Evolutionary conservation across 1,139 yeast species (phyloP).

Genomic region (Geotrichum carabidarum): DNA sequence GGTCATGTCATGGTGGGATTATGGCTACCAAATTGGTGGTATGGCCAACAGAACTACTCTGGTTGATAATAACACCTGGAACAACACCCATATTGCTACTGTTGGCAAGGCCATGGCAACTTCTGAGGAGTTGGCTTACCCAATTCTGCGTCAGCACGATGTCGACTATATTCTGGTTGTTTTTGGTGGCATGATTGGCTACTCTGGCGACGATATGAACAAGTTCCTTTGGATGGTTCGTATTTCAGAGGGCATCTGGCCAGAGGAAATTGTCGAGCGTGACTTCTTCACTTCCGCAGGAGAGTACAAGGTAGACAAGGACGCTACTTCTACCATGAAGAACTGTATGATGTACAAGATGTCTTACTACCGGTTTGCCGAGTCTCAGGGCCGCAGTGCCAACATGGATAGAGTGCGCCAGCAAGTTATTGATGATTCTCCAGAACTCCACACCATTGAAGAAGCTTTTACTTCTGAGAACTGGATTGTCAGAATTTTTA

Average conservation of each 20-base stretch:
- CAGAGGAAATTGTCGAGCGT: slow-evolving; percentile 87
- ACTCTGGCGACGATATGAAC: slow-evolving; percentile 94
- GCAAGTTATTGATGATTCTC: slow-evolving; percentile 56
- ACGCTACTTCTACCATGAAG: slow-evolving; percentile 79
- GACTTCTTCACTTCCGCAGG: slow-evolving; percentile 79
- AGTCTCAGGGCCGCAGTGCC: slow-evolving; percentile 56
- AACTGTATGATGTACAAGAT: slow-evolving; percentile 91
- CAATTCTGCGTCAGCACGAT: slow-evolving; percentile 82
- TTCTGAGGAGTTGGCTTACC: slow-evolving; percentile 79
- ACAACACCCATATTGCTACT: slow-evolving; percentile 98
- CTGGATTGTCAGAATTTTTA: slow-evolving; percentile 94
- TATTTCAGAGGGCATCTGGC: slow-evolving; percentile 99
- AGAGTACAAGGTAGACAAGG: slow-evolving; percentile 79
- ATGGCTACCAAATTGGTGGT: slow-evolving; percentile 98
- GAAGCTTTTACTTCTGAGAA: slow-evolving; percentile 94
- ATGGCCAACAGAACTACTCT: slow-evolving; percentile 99
- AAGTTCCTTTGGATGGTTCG: slow-evolving; percentile 99
- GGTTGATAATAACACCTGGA: slow-evolving; percentile 99
- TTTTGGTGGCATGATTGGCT: slow-evolving; percentile 92
- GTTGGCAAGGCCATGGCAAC: slow-evolving; percentile 98
- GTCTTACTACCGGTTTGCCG: slow-evolving; percentile 84
- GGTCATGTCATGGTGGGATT: slow-evolving; percentile 99
- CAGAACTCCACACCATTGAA: slow-evolving; percentile 68
- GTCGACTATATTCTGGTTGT: slow-evolving; percentile 91
- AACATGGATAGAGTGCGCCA: slow-evolving; percentile 84